These are phyloP conservation scores for Panaeolus cyanescens DNA, from an alignment of 768 basidiomycete genomes.

Conservation along the genomic window DNA sequence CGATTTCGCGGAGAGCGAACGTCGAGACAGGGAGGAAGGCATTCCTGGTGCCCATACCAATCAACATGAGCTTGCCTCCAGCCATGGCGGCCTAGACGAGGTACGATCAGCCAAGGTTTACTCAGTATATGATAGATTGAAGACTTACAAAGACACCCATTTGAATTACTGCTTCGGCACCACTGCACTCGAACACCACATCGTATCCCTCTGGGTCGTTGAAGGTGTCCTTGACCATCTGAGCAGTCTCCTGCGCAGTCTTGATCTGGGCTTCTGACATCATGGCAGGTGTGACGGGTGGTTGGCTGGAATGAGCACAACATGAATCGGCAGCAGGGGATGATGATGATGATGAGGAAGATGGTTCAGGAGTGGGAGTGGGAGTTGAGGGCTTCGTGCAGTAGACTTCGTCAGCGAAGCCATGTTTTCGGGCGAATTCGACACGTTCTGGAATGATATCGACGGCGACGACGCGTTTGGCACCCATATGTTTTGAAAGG, in stretches of 20 bases:
- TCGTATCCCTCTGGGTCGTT: slow-evolving; percentile 80
- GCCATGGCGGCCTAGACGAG: slow-evolving; percentile 67
- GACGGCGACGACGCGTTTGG: slow-evolving; percentile 68
- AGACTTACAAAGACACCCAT: slow-evolving; percentile 83
- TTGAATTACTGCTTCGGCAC: slow-evolving; percentile 90
- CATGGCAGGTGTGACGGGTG: slow-evolving; percentile 1
- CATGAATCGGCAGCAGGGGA: slow-evolving; percentile 12
- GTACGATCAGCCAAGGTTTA: neutral
- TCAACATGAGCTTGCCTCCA: slow-evolving; percentile 89
- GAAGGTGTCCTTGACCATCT: slow-evolving; percentile 55
- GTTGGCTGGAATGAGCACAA: slow-evolving; percentile 1
- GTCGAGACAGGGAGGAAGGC: slow-evolving; percentile 80
- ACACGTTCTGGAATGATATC: slow-evolving; percentile 88
- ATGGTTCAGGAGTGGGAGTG: slow-evolving; percentile 4
- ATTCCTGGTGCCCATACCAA: slow-evolving; percentile 93
- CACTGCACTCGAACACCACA: slow-evolving; percentile 93
- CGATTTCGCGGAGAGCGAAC: slow-evolving; percentile 87
- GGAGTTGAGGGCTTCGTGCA: slow-evolving; percentile 52
- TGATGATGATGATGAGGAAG: slow-evolving; percentile 8
- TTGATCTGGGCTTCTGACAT: slow-evolving; percentile 43
- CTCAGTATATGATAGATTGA: slow-evolving; percentile 11
- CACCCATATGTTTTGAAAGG: slow-evolving; percentile 72
- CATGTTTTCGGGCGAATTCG: slow-evolving; percentile 72
- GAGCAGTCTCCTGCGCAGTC: slow-evolving; percentile 61
- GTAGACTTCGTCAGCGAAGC: slow-evolving; percentile 76